Base-by-base conservation (phyloP, 768 basidiomycete species). In the Galerina sulciceps region DNA sequence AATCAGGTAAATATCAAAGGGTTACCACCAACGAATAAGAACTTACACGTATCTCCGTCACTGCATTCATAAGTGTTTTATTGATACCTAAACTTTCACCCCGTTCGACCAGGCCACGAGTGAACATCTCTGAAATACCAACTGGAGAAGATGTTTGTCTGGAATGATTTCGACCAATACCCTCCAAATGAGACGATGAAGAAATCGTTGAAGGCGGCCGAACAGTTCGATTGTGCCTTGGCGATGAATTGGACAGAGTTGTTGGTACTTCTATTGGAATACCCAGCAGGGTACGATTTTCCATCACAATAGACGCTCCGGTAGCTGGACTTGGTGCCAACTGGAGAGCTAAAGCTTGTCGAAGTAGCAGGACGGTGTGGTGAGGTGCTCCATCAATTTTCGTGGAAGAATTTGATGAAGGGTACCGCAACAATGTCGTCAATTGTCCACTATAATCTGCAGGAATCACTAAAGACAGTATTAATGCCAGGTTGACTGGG, bases 381-480 rank as follows among this genome's bases (percentile, higher is more conserved):
- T 86, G 83, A 10, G 78, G 76, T 22, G 72, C 72, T 41, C 75
- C 75, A 18, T 75, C 69, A 38, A 77, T 70, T 35, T 69, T 67
- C 17, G 66, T 64, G 18, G 59, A 57, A 37, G 75, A 60, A 1
- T 80, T 74, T 11, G 81, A 80, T 4, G 85, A 73, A 13, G 96
- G 94, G 73, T 98, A 99, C 54, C 92, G 92, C 37, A 99, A 77
- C 17, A 99, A 82, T 55, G 81, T 79, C 20, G 93, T 94, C 23
- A 99, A 78, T 65, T 97, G 90, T 1, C 81, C 83, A 55, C 88
- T 93, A 71, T 96, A 96, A 72, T 96, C 95, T 11, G 89, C 84
- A 8, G 90, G 83, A 59, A 96, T 87, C 42, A 98, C 95, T 96
- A 67, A 26, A 58, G 18, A 55, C 50, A 53, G 41, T 40, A 38